Base-by-base conservation (phyloP, 2,329 filamentous ascomycete genomes). In the Cordyceps javanica region DNA sequence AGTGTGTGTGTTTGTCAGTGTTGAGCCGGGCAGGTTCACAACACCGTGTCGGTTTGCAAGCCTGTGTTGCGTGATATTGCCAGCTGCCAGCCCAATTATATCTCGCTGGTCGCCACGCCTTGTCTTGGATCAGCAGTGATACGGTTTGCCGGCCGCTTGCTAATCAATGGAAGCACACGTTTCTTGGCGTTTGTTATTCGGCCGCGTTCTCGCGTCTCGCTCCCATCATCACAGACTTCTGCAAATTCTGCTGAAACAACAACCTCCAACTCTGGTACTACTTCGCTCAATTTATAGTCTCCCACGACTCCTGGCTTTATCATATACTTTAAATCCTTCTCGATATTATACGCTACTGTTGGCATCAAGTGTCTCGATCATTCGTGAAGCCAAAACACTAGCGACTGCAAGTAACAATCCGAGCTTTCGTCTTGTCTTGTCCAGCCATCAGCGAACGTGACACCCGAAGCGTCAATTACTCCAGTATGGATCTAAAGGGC, bases 141-240 rank as follows among this genome's bases (percentile, higher is more conserved):
- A 32, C 23, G 25, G 11, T 9, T 36, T 30, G 32, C 34, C 44
- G 16, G 55, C 26, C 36, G 55, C 26, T 45, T 50, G 28, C 45
- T 57, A 21, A 8, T 36, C 19, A 16, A 36, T 9, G 4, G 28
- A 36, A 42, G 5, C n/a, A 19, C 54, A 42, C 45, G 21, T 6
- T 14, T 19, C 32, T 50, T 57, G 36, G 55, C 44, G 55, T 57
- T 50, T 57, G 28, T 57, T 57, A 2, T 57, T 57, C 26, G 13
- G 41, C n/a, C 55, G 55, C 55, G 55, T 50, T n/a, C 34, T 42
- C 54, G 45, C 54, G 34, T n/a, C 26, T 44, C 25, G 16, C 45
- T 57, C 9, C 25, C 53, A 55, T 30, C n/a, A 2, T 48, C 30
- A 3, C 8, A 32, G 8, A 11, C 34, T 8, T 42, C 25, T 28